Base-by-base conservation (phyloP, 2,329 filamentous ascomycete species). In the Colletotrichum tofieldiae region DNA sequence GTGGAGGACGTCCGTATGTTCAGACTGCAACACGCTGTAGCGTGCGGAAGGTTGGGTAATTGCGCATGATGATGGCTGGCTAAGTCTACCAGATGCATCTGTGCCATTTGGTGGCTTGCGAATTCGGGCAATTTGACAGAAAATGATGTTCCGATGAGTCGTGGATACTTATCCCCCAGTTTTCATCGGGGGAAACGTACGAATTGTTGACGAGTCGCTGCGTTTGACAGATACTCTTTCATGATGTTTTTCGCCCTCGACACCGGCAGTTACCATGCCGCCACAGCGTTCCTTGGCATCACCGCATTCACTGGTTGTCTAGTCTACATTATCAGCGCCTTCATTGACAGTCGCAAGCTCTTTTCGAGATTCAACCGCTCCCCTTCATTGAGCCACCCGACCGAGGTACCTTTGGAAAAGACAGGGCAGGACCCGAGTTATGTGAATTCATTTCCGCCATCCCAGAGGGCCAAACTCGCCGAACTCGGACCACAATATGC, bases 361-460 rank as follows among this genome's bases (percentile, higher is more conserved):
- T 43, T 60, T 35, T 55, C 49, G 7, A 67, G 26, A 16, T 45
- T 55, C 23, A 45, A 23, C 20, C 71, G 71, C 29, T 41, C 37
- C 11, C 26, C 58, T 16, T 67, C 71, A 7, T 55, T 63, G 23
- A 52, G 60, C 56, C 67, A 12, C 14, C 39, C 14, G 43, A 23
- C 18, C 62, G 55, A 49, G 11, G 16, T 49, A 35, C 23, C 18
- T 3, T 23, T 0, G 29, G 58, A 8, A 1, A 63, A 37, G 11
- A 14, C 43, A 5, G 39, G 37, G 35, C 52, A 61, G 47, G 66
- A 60, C 12, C 62, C 26, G 7, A 71, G 80, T 9, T 80, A 81
- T 5, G 75, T 73, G 2, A 75, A 65, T 1, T 75, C 75, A 1
- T 81, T 78, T 23, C 79, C 79, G 1, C 79, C 79, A 0, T 76